phyloP scores from a whole-genome alignment of 345 rosid species.

The Salix caprea region DNA sequence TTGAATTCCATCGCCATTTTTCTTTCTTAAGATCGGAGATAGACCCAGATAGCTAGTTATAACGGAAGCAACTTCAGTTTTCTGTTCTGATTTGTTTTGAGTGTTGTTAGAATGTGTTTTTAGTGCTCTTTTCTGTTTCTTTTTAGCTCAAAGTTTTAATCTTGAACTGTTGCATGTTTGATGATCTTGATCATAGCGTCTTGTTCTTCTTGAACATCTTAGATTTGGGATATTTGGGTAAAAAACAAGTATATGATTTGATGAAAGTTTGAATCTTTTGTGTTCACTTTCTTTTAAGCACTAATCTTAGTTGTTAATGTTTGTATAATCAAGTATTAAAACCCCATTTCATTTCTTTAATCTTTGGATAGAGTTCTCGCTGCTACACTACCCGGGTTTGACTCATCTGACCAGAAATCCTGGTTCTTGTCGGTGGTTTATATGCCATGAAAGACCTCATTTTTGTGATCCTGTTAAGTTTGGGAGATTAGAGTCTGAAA shows the following conservation, averaged over 20 bases:
- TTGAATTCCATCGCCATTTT: not conserved
- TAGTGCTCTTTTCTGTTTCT: not conserved
- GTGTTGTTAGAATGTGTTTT: not conserved
- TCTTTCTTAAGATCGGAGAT: not conserved
- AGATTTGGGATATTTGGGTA: not conserved
- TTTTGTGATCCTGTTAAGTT: not conserved
- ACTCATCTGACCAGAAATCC: slow-evolving; percentile 12
- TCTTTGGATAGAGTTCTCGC: not conserved
- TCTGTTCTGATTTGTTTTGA: not conserved
- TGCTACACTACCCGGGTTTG: not conserved
- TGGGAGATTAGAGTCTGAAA: not conserved
- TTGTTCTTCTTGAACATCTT: not conserved
- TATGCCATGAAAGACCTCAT: not conserved
- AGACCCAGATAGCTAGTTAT: not conserved
- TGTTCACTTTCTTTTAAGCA: not conserved
- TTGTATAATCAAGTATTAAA: not conserved
- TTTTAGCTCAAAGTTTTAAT: not conserved
- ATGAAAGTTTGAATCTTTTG: not conserved
- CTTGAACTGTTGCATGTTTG: not conserved
- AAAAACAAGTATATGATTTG: not conserved
- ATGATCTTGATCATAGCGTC: not conserved
- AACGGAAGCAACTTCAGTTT: not conserved
- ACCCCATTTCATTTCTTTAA: not conserved
- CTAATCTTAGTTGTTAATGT: not conserved
- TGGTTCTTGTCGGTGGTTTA: slow-evolving; percentile 9